Conservation (phyloP, 345 rosid genomes). For the Zanthoxylum bungeanum region DNA sequence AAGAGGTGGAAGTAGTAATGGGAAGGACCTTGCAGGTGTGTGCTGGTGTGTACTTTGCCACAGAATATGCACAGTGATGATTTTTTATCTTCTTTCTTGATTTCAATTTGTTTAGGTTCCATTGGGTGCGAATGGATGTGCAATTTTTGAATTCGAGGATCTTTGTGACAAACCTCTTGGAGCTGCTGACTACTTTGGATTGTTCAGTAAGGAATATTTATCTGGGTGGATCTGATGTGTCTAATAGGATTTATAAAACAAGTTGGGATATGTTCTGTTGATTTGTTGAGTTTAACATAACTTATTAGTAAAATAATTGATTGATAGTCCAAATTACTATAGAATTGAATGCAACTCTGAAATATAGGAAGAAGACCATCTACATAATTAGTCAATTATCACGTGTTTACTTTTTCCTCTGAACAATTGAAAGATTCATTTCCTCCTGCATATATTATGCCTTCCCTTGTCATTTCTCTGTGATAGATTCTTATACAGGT, state of each 20-base stretch:
- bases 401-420: neutral
- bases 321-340: neutral
- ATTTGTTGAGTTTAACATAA: constrained; percentile 9
- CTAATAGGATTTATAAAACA: neutral
- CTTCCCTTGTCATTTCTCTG: neutral
- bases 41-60: neutral
- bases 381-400: neutral
- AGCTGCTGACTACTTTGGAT: constrained; percentile 96
- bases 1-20: constrained; percentile 89
- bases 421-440: neutral
- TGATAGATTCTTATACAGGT: constrained; percentile 2
- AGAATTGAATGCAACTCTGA: neutral
- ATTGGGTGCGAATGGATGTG: constrained; percentile 85
- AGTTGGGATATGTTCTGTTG: neutral
- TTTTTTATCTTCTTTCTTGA: neutral
- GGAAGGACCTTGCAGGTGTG: constrained; percentile 82
- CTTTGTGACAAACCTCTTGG: constrained; percentile 94
- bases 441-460: constrained; percentile 1
- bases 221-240: neutral
- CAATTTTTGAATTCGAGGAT: constrained; percentile 85
- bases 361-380: neutral
- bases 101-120: constrained; percentile 49
- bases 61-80: neutral
- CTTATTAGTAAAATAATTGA: constrained; percentile 1
- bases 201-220: constrained; percentile 69